These are phyloP conservation scores for Coemansia aciculifera DNA, from an alignment of 192 early-diverging fungal genomes.

Conservation along the genomic window DNA sequence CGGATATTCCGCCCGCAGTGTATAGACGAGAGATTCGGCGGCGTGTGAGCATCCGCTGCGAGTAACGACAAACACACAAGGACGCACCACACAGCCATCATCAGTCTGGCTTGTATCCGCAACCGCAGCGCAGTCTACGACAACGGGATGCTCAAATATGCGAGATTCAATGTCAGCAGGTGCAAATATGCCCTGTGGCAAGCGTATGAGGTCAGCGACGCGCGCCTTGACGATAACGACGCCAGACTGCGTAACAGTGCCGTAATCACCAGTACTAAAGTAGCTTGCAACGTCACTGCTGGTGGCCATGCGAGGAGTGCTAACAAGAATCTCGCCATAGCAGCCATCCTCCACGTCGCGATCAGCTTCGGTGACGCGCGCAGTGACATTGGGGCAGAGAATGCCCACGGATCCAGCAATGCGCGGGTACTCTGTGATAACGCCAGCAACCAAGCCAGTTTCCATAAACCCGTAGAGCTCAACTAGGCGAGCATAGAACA, in stretches of 20 bases:
- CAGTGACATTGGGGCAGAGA: conserved; percentile 37
- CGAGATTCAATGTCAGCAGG: conserved; percentile 39
- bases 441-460: conserved; percentile 43
- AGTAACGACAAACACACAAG: conserved; percentile 31
- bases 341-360: conserved; percentile 35
- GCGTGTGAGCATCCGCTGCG: neutral
- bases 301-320: conserved; percentile 31
- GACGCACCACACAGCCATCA: conserved; percentile 11
- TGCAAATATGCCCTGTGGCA: conserved; percentile 8
- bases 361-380: conserved; percentile 35
- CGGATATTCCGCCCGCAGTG: conserved; percentile 19
- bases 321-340: conserved; percentile 49
- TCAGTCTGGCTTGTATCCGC: conserved; percentile 2
- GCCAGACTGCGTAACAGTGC: conserved; percentile 34
- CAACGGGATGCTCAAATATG: conserved; percentile 12
- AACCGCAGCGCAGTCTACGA: conserved; percentile 46
- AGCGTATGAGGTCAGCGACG: conserved; percentile 29
- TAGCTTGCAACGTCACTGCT: conserved; percentile 6
- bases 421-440: conserved; percentile 50
- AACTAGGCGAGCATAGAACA: conserved; percentile 41
- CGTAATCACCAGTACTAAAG: conserved; percentile 48
- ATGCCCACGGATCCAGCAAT: conserved; percentile 43
- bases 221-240: conserved; percentile 47
- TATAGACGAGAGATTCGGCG: conserved; percentile 9
- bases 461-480: conserved; percentile 53